Evolutionary conservation across 225 moss, liverwort and hornwort species (phyloP).

Genomic region (Sphagnum contortum): DNA sequence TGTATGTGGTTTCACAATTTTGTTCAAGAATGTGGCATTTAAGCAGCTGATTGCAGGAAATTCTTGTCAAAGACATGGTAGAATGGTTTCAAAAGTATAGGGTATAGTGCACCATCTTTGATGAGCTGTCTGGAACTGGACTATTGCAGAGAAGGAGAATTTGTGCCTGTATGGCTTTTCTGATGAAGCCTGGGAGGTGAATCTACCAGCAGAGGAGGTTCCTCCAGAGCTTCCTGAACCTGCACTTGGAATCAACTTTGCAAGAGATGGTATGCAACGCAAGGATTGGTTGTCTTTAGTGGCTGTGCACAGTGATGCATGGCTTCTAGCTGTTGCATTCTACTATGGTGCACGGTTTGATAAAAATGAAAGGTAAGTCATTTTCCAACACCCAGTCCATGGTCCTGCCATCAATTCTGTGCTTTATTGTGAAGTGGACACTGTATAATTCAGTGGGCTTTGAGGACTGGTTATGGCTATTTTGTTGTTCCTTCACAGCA

Average conservation of each 20-base stretch:
- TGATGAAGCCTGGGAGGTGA: conserved; percentile 27
- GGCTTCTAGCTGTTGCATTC: conserved; percentile 57
- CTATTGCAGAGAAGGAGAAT: conserved; percentile 47
- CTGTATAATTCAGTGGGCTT: too few relatives aligned
- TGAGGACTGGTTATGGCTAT: too few relatives aligned
- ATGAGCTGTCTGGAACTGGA: too few relatives aligned
- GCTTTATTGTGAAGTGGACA: too few relatives aligned
- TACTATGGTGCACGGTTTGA: conserved; percentile 61
- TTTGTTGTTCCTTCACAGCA: too few relatives aligned
- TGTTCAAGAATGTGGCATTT: too few relatives aligned
- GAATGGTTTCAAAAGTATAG: too few relatives aligned
- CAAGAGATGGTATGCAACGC: conserved; percentile 29
- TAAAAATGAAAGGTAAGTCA: conserved; percentile 44
- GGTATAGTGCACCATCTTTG: too few relatives aligned
- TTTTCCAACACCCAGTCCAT: background rate
- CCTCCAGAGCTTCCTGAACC: conserved; percentile 29
- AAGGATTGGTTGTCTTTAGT: conserved; percentile 28
- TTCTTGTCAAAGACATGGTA: too few relatives aligned
- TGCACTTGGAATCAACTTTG: conserved; percentile 28
- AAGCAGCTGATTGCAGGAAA: too few relatives aligned
- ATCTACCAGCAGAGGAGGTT: conserved; percentile 26
- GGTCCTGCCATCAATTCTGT: too few relatives aligned
- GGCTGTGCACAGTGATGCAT: conserved; percentile 37
- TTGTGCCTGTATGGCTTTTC: conserved; percentile 39
- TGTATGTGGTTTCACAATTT: too few relatives aligned